Evolutionary conservation across 1,284 basidiomycete species (phyloP), one percentile per base, ranked within the genome.

Genomic region (Schizopora paradoxa): DNA sequence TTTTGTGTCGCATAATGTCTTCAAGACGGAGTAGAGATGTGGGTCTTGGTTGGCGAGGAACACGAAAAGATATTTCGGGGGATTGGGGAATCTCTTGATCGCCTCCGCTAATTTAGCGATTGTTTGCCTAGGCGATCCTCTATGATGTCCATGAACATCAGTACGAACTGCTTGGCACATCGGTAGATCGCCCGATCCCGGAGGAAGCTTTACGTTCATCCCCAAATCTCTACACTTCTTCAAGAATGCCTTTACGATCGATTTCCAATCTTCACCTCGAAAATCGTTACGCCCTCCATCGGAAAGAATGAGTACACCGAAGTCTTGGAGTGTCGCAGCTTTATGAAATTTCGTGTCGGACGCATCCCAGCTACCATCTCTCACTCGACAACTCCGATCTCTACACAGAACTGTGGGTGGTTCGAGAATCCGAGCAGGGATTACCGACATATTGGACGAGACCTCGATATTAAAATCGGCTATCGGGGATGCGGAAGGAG

Each of bases 361-460:
- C 42, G 86, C 77, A 51, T 87, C 87, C 86, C 86, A 89, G 21
- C 73, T 72, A 0, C 79, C 86, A 31, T 81, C 73, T 11, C 37
- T 35, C n/a, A 50, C 40, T 26, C 14, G 43, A 16, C 39, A 39
- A 7, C 42, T 14, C 1, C 48, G 38, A 16, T 21, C 54, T 64
- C 61, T 64, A 56, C 88, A 87, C 2, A 67, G 64, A 28, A 88
- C 55, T 1, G 54, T 52, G 0, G 86, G 86, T 0, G 81, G 61
- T 0, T 64, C 66, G 2, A 89, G 72, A 45, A 83, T 70, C 14
- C 86, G 74, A 1, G 63, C 78, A 2, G 82, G 82, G 3, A 85
- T 61, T 4, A 72, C 67, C 0, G 1, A 60, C 81, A 88, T 83
- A 34, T 81, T 58, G 2, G 54, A 51, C 29, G 69, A 67, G 42